These are phyloP conservation scores for Syzygium aqueum DNA, from an alignment of 345 rosid genomes.

Conservation along the genomic window DNA sequence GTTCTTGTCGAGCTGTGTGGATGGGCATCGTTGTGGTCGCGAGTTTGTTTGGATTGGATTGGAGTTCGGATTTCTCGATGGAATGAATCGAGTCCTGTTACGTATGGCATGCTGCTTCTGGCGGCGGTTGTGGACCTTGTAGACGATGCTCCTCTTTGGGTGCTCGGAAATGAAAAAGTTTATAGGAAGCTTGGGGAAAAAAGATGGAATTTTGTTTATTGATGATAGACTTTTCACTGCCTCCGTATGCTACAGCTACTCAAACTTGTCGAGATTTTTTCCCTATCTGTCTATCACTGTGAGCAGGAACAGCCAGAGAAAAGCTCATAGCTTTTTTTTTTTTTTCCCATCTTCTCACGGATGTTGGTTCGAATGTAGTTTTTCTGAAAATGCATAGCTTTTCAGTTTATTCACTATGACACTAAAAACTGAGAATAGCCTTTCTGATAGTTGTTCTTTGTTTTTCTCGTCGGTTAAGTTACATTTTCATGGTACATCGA, in stretches of 20 bases:
- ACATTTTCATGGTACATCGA: neutral
- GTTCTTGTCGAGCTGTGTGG: neutral
- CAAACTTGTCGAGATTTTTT: neutral
- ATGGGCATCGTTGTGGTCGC: neutral
- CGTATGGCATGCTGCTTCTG: neutral
- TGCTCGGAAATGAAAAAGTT: neutral
- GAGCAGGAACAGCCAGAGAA: neutral
- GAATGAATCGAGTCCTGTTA: neutral
- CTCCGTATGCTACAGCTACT: neutral
- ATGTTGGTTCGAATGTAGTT: neutral
- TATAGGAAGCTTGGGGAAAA: neutral
- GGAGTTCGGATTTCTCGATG: neutral
- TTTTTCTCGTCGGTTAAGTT: neutral
- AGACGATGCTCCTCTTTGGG: neutral
- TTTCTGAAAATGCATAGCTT: neutral
- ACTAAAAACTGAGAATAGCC: neutral
- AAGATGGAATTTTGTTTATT: neutral
- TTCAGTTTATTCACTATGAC: neutral
- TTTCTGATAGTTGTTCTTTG: neutral
- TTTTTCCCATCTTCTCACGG: neutral
- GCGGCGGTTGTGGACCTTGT: neutral
- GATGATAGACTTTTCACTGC: neutral
- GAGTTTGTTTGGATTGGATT: neutral
- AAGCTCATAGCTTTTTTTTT: neutral
- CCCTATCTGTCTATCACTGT: neutral